These are phyloP conservation scores for Volutella citrinella DNA, from an alignment of 2,329 filamentous ascomycete species.

Conservation along the genomic window DNA sequence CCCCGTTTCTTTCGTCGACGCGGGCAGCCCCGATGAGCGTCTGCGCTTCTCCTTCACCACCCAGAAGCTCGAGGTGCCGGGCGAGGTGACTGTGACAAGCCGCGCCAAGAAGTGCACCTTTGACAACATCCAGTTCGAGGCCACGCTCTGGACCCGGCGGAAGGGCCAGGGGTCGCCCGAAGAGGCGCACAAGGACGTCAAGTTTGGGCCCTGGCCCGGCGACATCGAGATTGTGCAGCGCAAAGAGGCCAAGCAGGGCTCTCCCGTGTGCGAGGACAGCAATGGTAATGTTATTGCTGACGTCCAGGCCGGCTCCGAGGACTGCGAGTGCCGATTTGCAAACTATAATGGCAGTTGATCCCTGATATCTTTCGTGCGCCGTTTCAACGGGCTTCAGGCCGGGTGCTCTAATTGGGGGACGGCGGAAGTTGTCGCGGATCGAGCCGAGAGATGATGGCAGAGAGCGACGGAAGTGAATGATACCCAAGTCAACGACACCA, in stretches of 20 bases:
- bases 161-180: constrained; percentile 20
- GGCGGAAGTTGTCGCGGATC: too few species aligned
- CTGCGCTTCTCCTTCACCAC: constrained; percentile 55
- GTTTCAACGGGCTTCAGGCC: too few species aligned
- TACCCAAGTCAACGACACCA: too few species aligned
- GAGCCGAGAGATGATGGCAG: too few species aligned
- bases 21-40: constrained; percentile 47
- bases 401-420: too few species aligned
- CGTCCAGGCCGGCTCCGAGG: constrained; percentile 33
- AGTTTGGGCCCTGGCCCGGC: constrained; percentile 52
- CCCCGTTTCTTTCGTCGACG: constrained; percentile 46
- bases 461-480: too few species aligned
- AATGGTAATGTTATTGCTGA: constrained; percentile 34
- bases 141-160: constrained; percentile 56
- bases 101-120: constrained; percentile 55
- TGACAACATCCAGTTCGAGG: constrained; percentile 52
- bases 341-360: constrained; percentile 27
- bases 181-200: constrained; percentile 11
- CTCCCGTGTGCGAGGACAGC: constrained; percentile 52
- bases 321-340: constrained; percentile 38
- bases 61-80: constrained; percentile 51
- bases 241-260: constrained; percentile 36
- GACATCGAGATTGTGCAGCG: constrained; percentile 54
- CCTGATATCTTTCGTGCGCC: too few species aligned
- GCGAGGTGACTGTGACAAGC: constrained; percentile 39